Percentiles rank a stretch among this genome's conserved stretches.
These are phyloP conservation scores for Pholiota microspora DNA, from an alignment of 768 basidiomycete genomes.

Conservation along the genomic window DNA sequence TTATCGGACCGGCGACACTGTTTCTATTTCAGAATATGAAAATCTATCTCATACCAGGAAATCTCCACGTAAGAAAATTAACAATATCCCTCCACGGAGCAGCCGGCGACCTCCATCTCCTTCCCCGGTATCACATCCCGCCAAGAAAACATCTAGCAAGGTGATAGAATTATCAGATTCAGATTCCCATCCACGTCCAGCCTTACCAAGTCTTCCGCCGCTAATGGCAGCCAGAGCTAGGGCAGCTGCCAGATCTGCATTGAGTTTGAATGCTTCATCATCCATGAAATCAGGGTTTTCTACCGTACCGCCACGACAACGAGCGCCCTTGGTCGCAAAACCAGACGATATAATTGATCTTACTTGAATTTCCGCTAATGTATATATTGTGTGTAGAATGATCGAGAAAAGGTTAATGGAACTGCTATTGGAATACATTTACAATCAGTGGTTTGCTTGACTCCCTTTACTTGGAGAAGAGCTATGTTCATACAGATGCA, in stretches of 20 bases:
- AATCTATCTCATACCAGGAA: constrained; percentile 5
- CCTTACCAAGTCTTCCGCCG: constrained; percentile 12
- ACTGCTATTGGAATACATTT: no score
- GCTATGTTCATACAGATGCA: constrained; percentile 16
- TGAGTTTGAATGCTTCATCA: background rate
- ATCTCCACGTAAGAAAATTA: constrained; percentile 20
- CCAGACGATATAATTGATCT: constrained; percentile 23
- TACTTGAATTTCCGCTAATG: constrained; percentile 11
- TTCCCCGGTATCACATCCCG: background rate
- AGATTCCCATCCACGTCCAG: constrained; percentile 3
- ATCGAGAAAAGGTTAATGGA: no score
- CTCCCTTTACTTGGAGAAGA: background rate
- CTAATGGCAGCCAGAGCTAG: constrained; percentile 16
- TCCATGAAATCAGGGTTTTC: background rate
- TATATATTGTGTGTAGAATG: no score
- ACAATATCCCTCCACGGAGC: constrained; percentile 7
- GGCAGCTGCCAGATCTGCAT: background rate
- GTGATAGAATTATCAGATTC: constrained; percentile 22
- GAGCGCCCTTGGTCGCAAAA: background rate
- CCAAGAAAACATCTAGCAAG: background rate
- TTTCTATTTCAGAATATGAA: constrained; percentile 11
- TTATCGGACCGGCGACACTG: background rate
- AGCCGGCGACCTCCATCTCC: constrained; percentile 10
- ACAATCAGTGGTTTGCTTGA: background rate
- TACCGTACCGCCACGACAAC: background rate